Evolutionary conservation across 164 flowering plant species (phyloP).

Genomic region (Nelumbo lutea): DNA sequence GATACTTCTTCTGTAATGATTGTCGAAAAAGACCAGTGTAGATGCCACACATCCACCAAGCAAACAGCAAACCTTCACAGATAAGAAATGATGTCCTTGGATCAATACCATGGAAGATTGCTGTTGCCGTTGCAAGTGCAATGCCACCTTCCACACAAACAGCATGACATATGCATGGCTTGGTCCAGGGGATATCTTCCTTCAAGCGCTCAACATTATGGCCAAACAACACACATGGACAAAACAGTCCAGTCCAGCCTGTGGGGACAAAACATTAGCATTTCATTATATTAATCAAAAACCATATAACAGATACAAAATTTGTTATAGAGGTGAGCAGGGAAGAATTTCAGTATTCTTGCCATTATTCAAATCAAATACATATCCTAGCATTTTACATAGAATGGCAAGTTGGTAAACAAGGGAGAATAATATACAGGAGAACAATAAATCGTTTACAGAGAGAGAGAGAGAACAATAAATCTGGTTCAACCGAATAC

Average conservation of each 20-base stretch:
- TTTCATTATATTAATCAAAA: constrained; percentile 1
- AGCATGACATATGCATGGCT: constrained; percentile 84
- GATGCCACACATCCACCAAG: constrained; percentile 99
- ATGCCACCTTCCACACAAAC: constrained; percentile 90
- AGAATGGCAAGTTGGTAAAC: too few species aligned
- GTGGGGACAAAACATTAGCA: neutral
- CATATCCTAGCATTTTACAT: too few species aligned
- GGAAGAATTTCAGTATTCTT: neutral
- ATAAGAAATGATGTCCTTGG: constrained; percentile 75
- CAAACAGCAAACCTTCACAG: constrained; percentile 66
- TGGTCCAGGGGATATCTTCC: constrained; percentile 75
- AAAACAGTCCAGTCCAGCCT: constrained; percentile 86
- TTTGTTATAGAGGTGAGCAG: neutral
- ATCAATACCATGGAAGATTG: constrained; percentile 70
- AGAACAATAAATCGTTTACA: too few species aligned
- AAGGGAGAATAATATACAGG: too few species aligned
- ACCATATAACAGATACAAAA: neutral
- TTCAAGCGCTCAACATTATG: constrained; percentile 65
- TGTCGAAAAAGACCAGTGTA: constrained; percentile 87
- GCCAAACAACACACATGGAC: constrained; percentile 93
- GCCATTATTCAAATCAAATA: neutral
- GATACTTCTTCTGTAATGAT: constrained; percentile 81
- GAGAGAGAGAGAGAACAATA: too few species aligned
- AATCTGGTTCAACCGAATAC: too few species aligned
- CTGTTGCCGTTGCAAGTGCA: constrained; percentile 70